A percentile compares a stretch with the other conserved stretches of the same genome.
Evolutionary conservation across 257 asterid species (phyloP).

Genomic region (Lycium barbarum): DNA sequence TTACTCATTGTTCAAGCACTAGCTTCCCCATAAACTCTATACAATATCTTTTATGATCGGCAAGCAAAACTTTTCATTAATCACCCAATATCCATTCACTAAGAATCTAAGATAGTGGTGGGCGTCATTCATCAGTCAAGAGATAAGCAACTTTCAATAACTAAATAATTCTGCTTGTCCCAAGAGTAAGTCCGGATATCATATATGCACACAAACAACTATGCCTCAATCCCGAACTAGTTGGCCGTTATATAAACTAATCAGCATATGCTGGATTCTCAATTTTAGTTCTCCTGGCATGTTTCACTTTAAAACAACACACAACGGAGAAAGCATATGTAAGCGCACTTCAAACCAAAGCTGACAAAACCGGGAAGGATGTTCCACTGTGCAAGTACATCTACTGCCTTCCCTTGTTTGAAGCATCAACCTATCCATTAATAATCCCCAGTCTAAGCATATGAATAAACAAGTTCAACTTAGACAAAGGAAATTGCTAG

Average conservation of each 20-base stretch:
- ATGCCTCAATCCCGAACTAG: neutral
- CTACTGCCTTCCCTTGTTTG: conserved; percentile 5
- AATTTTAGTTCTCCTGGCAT: conserved; percentile 9
- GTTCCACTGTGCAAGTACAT: neutral
- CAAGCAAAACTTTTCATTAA: neutral
- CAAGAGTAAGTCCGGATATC: neutral
- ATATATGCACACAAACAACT: neutral
- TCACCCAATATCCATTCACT: neutral
- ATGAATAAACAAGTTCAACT: neutral
- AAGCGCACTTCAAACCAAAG: neutral
- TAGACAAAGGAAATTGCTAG: neutral
- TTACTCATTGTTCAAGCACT: conserved; percentile 3
- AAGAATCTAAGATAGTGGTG: neutral
- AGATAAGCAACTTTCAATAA: neutral
- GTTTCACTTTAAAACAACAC: conserved; percentile 3
- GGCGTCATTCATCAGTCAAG: neutral
- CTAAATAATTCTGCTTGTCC: neutral
- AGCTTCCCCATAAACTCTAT: neutral
- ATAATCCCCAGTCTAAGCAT: neutral
- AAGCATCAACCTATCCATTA: conserved; percentile 8
- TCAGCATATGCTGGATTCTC: conserved; percentile 14
- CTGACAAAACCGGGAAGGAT: neutral
- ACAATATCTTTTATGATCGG: neutral
- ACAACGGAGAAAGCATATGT: neutral
- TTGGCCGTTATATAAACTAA: neutral